Evolutionary conservation across 768 basidiomycete genomes (phyloP), one percentile per base, ranked within the genome.

Genomic region (Boletus subcaerulescens): DNA sequence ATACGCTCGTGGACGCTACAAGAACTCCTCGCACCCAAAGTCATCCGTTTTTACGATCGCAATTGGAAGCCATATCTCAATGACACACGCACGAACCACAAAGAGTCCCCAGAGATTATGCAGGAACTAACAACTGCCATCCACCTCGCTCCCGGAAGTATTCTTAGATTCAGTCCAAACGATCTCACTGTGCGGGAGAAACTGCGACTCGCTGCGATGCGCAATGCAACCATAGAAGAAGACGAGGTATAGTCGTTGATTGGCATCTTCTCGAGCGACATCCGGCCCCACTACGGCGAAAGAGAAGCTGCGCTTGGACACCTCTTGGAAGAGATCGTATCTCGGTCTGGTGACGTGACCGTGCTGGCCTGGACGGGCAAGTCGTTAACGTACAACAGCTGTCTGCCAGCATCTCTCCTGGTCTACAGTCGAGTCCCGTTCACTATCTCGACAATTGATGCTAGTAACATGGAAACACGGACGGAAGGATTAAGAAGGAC

Each of bases 41-140:
- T 45, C 22, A 35, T 57, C 18, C 52, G 56, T 31, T 49, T 49
- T 11, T 41, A 49, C 29, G 48, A 49, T 32, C 17, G 39, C 13
- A 13, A 49, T 18, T 57, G 56, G 52, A 49, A 46, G 4, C 48
- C 52, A 3, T 57, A 53, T 44, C 52, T 53, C 33, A 42, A 50
- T 11, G 48, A 50, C 24, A 35, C 36, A 14, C 24, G 10, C 8
- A 32, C 14, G 5, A 41, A 41, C n/a, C 49, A 50, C 15, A 47
- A 36, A 36, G 46, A 47, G 32, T 36, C 46, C 20, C 33, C 6
- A 31, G 29, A 2, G 22, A 53, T 57, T 38, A 22, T 57, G 31
- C 26, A 53, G 15, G 56, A 57, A 24, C 24, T 45, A 24, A 43
- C 50, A 3, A 10, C 26, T 17, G 50, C 50, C n/a, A 26, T 52